phyloP scores from a whole-genome alignment of 208 protist genomes.

The Acanthamoeba rhysodes region DNA sequence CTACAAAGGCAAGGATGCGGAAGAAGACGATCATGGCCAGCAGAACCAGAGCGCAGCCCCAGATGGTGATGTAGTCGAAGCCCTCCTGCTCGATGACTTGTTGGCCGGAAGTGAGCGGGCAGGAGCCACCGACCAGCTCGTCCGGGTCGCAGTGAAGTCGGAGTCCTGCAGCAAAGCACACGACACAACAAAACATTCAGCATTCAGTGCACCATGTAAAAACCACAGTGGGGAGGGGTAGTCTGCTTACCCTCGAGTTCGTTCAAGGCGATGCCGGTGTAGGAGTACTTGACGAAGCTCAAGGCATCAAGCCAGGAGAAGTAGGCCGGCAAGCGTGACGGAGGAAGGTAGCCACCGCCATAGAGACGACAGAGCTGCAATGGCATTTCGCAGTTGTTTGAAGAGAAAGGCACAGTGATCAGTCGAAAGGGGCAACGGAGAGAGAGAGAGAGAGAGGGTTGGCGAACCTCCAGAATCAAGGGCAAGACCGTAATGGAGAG shows the following conservation, averaged over 20 bases:
- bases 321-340: constrained; percentile 18
- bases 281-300: constrained; percentile 74
- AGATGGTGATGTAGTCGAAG: constrained; percentile 73
- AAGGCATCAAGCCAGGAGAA: constrained; percentile 74
- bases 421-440: not conserved
- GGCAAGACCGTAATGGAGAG: constrained; percentile 53
- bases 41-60: constrained; percentile 72
- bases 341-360: constrained; percentile 69
- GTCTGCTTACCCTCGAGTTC: constrained; percentile 22
- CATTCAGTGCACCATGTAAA: too few relatives aligned
- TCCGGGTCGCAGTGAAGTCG: not conserved
- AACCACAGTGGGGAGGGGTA: too few relatives aligned
- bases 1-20: constrained; percentile 47
- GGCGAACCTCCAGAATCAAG: constrained; percentile 2
- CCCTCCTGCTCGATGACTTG: constrained; percentile 13
- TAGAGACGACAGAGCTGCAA: constrained; percentile 62
- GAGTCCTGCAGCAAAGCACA: not conserved
- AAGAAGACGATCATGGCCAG: constrained; percentile 71
- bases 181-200: too few relatives aligned
- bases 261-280: constrained; percentile 68
- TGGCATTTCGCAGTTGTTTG: too few relatives aligned
- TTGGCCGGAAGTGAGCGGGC: constrained; percentile 11
- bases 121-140: not conserved
- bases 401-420: too few relatives aligned
- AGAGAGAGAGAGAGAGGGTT: not conserved